These are phyloP conservation scores for Trametes sanguinea DNA, from an alignment of 768 basidiomycete genomes.

Conservation along the genomic window DNA sequence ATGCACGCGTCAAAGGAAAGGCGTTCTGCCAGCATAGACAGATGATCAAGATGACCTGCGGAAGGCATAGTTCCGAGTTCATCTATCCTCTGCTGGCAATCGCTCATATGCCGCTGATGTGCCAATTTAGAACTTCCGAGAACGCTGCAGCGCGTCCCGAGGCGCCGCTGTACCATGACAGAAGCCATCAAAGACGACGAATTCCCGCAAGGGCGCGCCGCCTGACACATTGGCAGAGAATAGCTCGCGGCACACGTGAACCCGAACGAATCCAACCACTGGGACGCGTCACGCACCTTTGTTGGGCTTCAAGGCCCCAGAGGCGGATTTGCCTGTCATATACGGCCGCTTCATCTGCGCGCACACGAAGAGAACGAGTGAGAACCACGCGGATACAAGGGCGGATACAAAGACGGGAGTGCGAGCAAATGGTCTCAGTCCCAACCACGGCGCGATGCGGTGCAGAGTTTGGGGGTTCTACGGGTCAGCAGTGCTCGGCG, in stretches of 20 bases:
- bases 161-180: not conserved
- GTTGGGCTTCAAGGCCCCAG: slow-evolving; percentile 98
- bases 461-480: slow-evolving; percentile 2
- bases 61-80: not conserved
- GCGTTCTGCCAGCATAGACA: not conserved
- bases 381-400: slow-evolving; percentile 1
- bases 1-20: not conserved
- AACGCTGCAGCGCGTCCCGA: not conserved
- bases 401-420: not conserved
- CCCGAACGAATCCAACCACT: not conserved
- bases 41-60: not conserved
- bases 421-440: not conserved
- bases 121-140: not conserved
- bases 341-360: slow-evolving; percentile 68
- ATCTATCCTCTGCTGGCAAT: not conserved
- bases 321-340: slow-evolving; percentile 97
- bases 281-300: slow-evolving; percentile 57
- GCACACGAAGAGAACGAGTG: slow-evolving; percentile 1
- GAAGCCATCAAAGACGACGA: not conserved
- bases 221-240: slow-evolving; percentile 7
- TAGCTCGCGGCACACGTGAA: slow-evolving; percentile 13
- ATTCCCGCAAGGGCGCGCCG: not conserved
- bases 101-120: not conserved
- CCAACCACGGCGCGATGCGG: not conserved
- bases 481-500: slow-evolving; percentile 9